Evolutionary conservation across 2,329 filamentous ascomycete genomes (phyloP), one percentile per base, ranked within the genome.

Genomic region (Coniochaeta sp.): DNA sequence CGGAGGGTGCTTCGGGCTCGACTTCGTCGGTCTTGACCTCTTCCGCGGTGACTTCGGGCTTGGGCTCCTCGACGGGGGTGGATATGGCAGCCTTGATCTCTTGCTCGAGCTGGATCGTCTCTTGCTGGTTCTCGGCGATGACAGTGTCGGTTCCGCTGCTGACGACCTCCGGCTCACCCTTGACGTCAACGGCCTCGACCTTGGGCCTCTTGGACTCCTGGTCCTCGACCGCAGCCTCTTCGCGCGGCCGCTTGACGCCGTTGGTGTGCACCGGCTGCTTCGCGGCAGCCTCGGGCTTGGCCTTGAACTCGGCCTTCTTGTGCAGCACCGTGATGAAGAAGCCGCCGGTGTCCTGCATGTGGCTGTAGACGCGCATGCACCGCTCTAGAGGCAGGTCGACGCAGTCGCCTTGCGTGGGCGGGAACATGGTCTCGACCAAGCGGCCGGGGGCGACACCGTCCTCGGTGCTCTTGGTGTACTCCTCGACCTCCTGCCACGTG

Each of bases 261-360:
- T 62, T 66, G 59, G 65, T 61, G 59, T 64, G 65, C 43, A 64
- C 60, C 52, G 58, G 61, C 36, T 61, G 62, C 58, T 65, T 66
- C 26, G 75, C 71, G 60, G 81, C 79, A 5, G 83, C 81, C 73
- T 95, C 90, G 24, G 87, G 87, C 73, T 84, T 89, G 9, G 87
- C 89, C 71, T 84, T 89, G 72, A 96, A 92, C 65, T 97, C 95
- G 28, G 85, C 83, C 72, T 88, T 88, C 81, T 99, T 99, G 78
- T 97, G 90, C 19, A 99, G 77, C 0, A 97, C 93, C 0, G 92
- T 89, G 71, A 99, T 97, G 78, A 99, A 99, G 81, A 99, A 99
- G 24, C 89, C 93, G 60, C 95, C 95, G 3, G 95, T 99, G 68
- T 99, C 92, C 75, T 99, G 95, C 70, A 92, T 83, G 73, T 99